Conservation (phyloP, 2,329 filamentous ascomycete genomes). For the Pochonia chlamydosporia region DNA sequence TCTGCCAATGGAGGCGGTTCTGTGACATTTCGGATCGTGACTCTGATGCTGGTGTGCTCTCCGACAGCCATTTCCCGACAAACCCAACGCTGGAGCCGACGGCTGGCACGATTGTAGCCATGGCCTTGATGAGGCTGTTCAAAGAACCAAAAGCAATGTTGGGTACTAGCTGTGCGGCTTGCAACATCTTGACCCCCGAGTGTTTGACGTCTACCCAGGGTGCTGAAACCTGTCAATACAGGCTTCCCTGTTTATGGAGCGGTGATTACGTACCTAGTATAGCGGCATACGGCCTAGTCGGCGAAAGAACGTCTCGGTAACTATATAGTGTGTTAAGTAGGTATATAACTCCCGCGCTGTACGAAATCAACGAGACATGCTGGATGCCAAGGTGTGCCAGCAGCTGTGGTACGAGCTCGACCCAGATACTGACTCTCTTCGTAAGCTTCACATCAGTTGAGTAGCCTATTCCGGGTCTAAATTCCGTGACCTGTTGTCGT, state of each 20-base stretch:
- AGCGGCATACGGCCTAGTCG: slow-evolving; percentile 15
- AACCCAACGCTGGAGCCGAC: not conserved
- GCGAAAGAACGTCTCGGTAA: slow-evolving; percentile 19
- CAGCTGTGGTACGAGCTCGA: slow-evolving; percentile 25
- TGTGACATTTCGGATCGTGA: not conserved
- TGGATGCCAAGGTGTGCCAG: slow-evolving; percentile 25
- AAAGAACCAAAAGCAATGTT: not conserved
- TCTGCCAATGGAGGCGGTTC: not conserved
- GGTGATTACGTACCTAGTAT: slow-evolving; percentile 12
- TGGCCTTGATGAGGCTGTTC: not conserved
- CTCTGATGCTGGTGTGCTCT: not conserved
- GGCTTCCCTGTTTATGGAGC: not conserved
- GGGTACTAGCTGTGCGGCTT: not conserved
- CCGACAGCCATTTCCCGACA: not conserved
- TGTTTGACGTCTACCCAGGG: slow-evolving; percentile 12
- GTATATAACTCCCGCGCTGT: slow-evolving; percentile 26
- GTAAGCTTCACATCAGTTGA: slow-evolving; percentile 7
- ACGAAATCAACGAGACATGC: slow-evolving; percentile 23
- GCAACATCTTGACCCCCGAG: slow-evolving; percentile 4
- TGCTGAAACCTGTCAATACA: slow-evolving; percentile 4
- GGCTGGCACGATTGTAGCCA: not conserved
- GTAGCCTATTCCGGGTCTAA: slow-evolving; percentile 21
- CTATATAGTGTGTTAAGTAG: slow-evolving; percentile 22
- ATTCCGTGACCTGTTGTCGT: not conserved
- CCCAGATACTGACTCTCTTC: slow-evolving; percentile 15